phyloP scores from a whole-genome alignment of 2,329 filamentous ascomycete genomes.

The Pestalotiopsis sp. region DNA sequence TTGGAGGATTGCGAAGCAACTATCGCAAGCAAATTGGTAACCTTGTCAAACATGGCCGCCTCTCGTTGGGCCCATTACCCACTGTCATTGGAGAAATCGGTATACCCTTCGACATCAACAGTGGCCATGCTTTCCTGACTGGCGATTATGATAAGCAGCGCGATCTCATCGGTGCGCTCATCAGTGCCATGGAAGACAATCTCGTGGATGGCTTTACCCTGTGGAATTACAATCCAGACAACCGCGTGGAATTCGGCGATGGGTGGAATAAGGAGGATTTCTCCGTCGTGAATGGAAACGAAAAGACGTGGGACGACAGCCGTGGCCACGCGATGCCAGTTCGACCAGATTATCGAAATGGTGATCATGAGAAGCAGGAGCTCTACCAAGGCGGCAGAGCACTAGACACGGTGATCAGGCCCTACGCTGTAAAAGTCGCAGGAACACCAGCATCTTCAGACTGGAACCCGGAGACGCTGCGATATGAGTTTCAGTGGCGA shows the following conservation, averaged over 20 bases:
- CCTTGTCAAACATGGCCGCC: slow-evolving; percentile 34
- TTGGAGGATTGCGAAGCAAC: slow-evolving; percentile 38
- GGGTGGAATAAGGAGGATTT: slow-evolving; percentile 48
- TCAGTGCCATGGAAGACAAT: slow-evolving; percentile 43
- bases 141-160: slow-evolving; percentile 41
- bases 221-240: slow-evolving; percentile 44
- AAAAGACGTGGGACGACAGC: slow-evolving; percentile 29
- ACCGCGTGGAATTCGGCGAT: slow-evolving; percentile 40
- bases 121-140: slow-evolving; percentile 35
- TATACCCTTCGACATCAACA: slow-evolving; percentile 43
- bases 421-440: slow-evolving; percentile 43
- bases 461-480: slow-evolving; percentile 37
- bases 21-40: slow-evolving; percentile 40
- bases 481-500: slow-evolving; percentile 37
- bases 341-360: slow-evolving; percentile 36
- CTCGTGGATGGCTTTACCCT: slow-evolving; percentile 37
- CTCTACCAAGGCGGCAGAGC: slow-evolving; percentile 40
- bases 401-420: slow-evolving; percentile 41
- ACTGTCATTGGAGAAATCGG: slow-evolving; percentile 43
- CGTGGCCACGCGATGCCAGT: slow-evolving; percentile 19
- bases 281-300: slow-evolving; percentile 40
- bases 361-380: slow-evolving; percentile 33
- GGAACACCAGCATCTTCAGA: slow-evolving; percentile 35
- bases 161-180: slow-evolving; percentile 40
- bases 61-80: slow-evolving; percentile 36